Percentiles rank a stretch among this genome's conserved stretches.
phyloP scores from a whole-genome alignment of 208 protist species.

The Wallacemonas collosoma region DNA sequence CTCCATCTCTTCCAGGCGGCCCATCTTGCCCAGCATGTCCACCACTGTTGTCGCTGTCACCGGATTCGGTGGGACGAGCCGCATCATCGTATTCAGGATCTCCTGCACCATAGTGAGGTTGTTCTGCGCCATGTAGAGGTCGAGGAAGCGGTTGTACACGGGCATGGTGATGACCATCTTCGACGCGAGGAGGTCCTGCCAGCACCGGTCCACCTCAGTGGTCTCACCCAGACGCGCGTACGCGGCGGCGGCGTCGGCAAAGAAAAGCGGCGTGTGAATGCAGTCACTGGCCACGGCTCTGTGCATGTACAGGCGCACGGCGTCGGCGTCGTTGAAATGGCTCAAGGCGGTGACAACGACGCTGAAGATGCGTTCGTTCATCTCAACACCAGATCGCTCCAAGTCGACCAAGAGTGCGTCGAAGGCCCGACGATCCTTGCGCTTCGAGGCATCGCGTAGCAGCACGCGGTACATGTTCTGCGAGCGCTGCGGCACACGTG shows the following conservation, averaged over 20 bases:
- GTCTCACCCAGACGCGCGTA: slow-evolving; percentile 65
- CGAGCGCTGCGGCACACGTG: slow-evolving; percentile 61
- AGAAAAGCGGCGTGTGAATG: slow-evolving; percentile 74
- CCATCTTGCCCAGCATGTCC: slow-evolving; percentile 93
- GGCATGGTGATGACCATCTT: slow-evolving; percentile 83
- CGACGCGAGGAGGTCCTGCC: slow-evolving; percentile 71
- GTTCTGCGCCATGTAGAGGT: slow-evolving; percentile 83
- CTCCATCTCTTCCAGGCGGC: slow-evolving; percentile 86
- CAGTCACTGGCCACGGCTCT: slow-evolving; percentile 44
- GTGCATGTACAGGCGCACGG: slow-evolving; percentile 66
- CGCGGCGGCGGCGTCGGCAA: slow-evolving; percentile 73
- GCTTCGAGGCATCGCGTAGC: slow-evolving; percentile 72
- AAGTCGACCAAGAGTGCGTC: slow-evolving; percentile 56
- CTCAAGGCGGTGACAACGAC: slow-evolving; percentile 70
- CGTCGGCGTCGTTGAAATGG: slow-evolving; percentile 67
- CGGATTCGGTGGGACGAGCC: slow-evolving; percentile 86
- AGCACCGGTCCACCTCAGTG: slow-evolving; percentile 69
- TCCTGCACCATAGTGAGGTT: slow-evolving; percentile 87
- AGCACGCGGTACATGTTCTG: slow-evolving; percentile 77
- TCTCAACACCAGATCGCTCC: slow-evolving; percentile 31
- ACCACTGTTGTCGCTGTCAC: slow-evolving; percentile 91
- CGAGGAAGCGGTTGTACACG: slow-evolving; percentile 91
- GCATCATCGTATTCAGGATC: slow-evolving; percentile 92
- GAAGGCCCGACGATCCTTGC: slow-evolving; percentile 55
- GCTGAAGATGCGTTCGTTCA: slow-evolving; percentile 82